phyloP scores from a whole-genome alignment of 2,329 filamentous ascomycete genomes.

The Tolypocladium sp. region DNA sequence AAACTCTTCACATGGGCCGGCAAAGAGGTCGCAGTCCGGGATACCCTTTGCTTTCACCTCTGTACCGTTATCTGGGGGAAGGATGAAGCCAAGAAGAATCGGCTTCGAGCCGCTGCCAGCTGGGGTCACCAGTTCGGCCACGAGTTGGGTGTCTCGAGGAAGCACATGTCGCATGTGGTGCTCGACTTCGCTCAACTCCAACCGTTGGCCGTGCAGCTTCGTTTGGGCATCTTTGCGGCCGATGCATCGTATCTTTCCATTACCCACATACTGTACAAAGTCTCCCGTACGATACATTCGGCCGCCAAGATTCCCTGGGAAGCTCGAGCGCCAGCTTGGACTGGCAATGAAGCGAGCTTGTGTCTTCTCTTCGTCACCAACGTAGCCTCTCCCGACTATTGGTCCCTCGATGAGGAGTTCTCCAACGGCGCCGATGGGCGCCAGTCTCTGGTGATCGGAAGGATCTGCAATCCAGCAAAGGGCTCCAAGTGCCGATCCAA shows the following conservation, averaged over 20 bases:
- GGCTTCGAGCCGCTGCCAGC: neutral
- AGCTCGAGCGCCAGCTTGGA: conserved; percentile 28
- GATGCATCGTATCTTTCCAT: neutral
- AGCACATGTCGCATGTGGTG: neutral
- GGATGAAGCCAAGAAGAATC: neutral
- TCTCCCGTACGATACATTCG: conserved; percentile 2
- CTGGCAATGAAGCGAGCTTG: conserved; percentile 20
- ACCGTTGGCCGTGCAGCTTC: conserved; percentile 2
- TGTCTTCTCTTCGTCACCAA: conserved; percentile 26
- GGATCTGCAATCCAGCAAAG: conserved; percentile 14
- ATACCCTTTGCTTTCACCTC: neutral
- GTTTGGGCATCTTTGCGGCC: conserved; percentile 2
- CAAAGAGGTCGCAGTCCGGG: neutral
- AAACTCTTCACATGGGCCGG: neutral
- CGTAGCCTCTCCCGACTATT: conserved; percentile 38
- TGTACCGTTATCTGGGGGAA: neutral
- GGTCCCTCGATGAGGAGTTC: conserved; percentile 31
- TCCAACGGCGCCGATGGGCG: conserved; percentile 15
- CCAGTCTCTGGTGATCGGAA: conserved; percentile 8
- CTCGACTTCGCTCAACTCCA: conserved; percentile 5
- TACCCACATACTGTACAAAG: conserved; percentile 1
- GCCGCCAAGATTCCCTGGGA: neutral
- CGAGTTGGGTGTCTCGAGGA: neutral
- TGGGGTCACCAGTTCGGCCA: neutral
- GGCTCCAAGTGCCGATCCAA: conserved; percentile 5